phyloP scores from a whole-genome alignment of 495 filamentous ascomycete genomes.

The Glutinoglossum americanum region DNA sequence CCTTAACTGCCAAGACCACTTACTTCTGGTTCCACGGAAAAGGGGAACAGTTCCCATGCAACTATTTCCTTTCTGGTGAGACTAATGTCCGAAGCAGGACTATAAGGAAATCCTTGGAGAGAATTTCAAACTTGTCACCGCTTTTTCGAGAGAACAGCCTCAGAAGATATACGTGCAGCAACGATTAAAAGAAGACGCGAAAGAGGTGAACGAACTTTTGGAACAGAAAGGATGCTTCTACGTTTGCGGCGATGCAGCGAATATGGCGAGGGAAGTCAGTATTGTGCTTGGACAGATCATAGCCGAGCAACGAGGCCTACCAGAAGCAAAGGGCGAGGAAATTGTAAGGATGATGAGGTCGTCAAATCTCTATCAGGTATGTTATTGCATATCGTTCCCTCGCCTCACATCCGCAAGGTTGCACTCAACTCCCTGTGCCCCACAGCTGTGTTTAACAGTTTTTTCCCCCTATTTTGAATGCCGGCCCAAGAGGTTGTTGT shows the following conservation, averaged over 20 bases:
- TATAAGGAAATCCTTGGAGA: slow-evolving; percentile 67
- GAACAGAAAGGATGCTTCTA: slow-evolving; percentile 88
- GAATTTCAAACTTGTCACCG: slow-evolving; percentile 67
- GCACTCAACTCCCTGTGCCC: no score
- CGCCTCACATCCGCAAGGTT: no score
- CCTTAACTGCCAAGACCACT: neutral
- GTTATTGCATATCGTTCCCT: neutral
- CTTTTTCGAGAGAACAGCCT: slow-evolving; percentile 70
- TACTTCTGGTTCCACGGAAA: neutral
- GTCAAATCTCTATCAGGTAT: slow-evolving; percentile 83
- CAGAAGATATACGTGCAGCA: slow-evolving; percentile 98
- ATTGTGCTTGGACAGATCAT: slow-evolving; percentile 65
- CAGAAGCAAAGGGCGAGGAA: slow-evolving; percentile 74
- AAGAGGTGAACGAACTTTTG: slow-evolving; percentile 73
- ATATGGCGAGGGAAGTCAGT: slow-evolving; percentile 97
- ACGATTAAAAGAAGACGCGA: slow-evolving; percentile 57
- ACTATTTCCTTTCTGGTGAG: neutral
- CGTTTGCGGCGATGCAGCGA: slow-evolving; percentile 92
- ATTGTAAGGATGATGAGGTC: slow-evolving; percentile 89
- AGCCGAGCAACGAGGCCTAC: slow-evolving; percentile 54
- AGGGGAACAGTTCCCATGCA: neutral
- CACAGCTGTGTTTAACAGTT: neutral
- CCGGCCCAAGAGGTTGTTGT: neutral
- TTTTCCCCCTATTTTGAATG: neutral
- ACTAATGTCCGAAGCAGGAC: slow-evolving; percentile 28